Evolutionary conservation across 306 rosid genomes (phyloP).

Genomic region (Senna tora): DNA sequence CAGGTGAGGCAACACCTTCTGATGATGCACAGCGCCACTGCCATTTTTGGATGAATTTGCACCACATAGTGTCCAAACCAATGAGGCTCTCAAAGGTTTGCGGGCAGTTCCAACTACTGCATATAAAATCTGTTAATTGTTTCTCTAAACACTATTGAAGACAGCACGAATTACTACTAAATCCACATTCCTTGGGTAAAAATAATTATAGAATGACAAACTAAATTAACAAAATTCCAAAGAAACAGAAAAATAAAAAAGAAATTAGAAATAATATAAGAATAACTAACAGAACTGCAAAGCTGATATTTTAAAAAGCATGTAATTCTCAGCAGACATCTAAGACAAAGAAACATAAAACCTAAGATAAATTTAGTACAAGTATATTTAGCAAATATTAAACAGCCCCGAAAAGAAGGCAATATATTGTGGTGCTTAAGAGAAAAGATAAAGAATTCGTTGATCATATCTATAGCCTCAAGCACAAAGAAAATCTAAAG

Average conservation of each 20-base stretch:
- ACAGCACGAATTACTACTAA: slow-evolving; percentile 26
- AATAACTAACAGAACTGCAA: slow-evolving; percentile 6
- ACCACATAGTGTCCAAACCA: slow-evolving; percentile 83
- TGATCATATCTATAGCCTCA: slow-evolving; percentile 29
- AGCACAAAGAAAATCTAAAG: slow-evolving; percentile 14
- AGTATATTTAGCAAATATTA: slow-evolving; percentile 24
- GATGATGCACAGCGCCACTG: slow-evolving; percentile 45
- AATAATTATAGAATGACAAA: slow-evolving; percentile 28
- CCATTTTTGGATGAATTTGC: slow-evolving; percentile 49
- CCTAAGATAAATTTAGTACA: slow-evolving; percentile 19
- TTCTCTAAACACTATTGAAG: slow-evolving; percentile 25
- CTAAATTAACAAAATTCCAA: slow-evolving; percentile 20
- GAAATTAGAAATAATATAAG: background rate
- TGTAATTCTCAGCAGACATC: slow-evolving; percentile 27
- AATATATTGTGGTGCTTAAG: slow-evolving; percentile 18
- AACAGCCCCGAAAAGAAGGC: slow-evolving; percentile 8
- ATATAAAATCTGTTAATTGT: slow-evolving; percentile 36
- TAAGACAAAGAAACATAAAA: background rate
- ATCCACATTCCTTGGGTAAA: slow-evolving; percentile 18
- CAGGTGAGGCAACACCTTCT: slow-evolving; percentile 65
- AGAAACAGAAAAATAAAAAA: background rate
- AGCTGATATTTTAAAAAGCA: slow-evolving; percentile 26
- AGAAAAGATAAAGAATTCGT: slow-evolving; percentile 23
- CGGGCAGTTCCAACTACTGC: slow-evolving; percentile 56
- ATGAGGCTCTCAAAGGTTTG: slow-evolving; percentile 64